A percentile compares a stretch with the other conserved stretches of the same genome.
Evolutionary conservation across 495 filamentous ascomycete genomes (phyloP).

Genomic region (Articulospora tetracladia): DNA sequence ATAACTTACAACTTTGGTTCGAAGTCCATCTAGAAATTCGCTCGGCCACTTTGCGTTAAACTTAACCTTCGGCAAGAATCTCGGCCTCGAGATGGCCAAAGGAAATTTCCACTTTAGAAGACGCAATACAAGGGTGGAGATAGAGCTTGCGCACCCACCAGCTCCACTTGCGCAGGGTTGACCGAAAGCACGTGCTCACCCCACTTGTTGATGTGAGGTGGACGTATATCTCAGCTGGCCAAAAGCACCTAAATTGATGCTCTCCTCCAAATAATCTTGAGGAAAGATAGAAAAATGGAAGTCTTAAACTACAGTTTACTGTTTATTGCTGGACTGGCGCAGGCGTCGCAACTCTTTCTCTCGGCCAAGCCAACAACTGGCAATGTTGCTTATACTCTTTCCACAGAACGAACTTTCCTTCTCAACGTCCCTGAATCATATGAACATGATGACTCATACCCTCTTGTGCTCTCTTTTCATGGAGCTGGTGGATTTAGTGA

Average conservation of each 20-base stretch:
- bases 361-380: not conserved
- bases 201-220: not conserved
- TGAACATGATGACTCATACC: not conserved
- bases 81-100: not conserved
- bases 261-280: no score
- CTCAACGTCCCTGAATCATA: not conserved
- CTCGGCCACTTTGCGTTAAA: no score
- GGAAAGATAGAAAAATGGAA: not conserved
- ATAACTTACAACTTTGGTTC: no score
- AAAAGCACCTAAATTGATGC: not conserved
- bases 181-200: not conserved
- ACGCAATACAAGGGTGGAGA: not conserved
- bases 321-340: not conserved
- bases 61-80: no score
- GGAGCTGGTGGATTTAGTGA: not conserved
- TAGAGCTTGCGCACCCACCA: not conserved
- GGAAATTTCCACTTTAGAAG: not conserved
- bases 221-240: not conserved
- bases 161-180: not conserved
- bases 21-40: no score
- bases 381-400: not conserved
- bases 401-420: not conserved
- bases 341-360: not conserved
- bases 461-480: not conserved
- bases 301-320: not conserved